Conservation (phyloP, 345 rosid species). For the Hibiscus mutabilis region DNA sequence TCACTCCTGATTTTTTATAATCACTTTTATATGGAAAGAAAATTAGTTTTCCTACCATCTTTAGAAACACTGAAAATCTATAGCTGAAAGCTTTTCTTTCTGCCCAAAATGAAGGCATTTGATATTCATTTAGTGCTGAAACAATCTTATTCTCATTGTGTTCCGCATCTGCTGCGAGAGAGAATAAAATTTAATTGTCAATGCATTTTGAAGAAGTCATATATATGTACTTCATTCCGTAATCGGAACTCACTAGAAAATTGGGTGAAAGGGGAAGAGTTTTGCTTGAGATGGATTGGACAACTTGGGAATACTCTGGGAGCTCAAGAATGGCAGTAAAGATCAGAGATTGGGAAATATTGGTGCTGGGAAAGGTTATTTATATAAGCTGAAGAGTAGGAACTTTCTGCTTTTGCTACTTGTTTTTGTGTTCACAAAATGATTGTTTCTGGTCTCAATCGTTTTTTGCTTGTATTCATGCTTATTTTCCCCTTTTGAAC, state of each 20-base stretch:
- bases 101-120: background rate
- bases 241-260: background rate
- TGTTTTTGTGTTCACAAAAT: background rate
- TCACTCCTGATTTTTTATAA: background rate
- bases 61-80: background rate
- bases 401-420: background rate
- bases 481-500: background rate
- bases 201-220: background rate
- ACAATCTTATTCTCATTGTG: background rate
- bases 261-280: background rate
- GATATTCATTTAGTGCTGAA: background rate
- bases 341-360: background rate
- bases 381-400: background rate
- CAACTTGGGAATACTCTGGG: background rate
- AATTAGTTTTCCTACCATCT: background rate
- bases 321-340: background rate
- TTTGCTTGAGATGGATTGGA: background rate
- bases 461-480: slow-evolving; percentile 1
- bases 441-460: background rate
- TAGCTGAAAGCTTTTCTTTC: background rate
- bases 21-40: background rate
- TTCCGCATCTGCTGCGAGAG: background rate
- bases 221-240: background rate
- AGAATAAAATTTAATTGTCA: background rate
- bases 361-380: background rate